Percentiles rank a stretch among this genome's conserved stretches.
Conservation (phyloP, 352 stramenopile species). For the Globisporangium spinosum region DNA sequence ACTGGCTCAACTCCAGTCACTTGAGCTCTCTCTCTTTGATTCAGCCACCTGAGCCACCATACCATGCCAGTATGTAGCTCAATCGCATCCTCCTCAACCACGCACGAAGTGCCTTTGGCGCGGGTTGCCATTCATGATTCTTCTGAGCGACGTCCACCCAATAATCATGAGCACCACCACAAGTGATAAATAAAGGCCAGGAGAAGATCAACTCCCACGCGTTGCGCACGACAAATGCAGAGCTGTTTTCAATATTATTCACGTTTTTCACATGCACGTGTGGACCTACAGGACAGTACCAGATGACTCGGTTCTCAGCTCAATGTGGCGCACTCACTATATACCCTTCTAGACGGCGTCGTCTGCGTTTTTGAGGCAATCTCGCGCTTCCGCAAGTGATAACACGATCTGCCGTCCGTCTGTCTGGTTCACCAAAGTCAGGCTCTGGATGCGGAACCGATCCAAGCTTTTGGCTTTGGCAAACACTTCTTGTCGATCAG, state of each 20-base stretch:
- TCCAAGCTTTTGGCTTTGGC: neutral
- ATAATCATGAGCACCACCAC: neutral
- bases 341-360: neutral
- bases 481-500: too few species aligned
- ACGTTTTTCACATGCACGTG: too few species aligned
- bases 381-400: neutral
- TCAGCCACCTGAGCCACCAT: too few species aligned
- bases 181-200: neutral
- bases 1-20: neutral
- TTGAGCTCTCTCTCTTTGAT: too few species aligned
- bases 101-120: neutral
- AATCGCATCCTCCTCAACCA: neutral
- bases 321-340: neutral
- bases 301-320: neutral
- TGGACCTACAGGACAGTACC: neutral
- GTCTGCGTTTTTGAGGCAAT: neutral
- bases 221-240: neutral
- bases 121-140: neutral
- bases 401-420: neutral
- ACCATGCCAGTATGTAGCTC: too few species aligned
- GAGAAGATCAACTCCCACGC: neutral
- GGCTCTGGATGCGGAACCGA: neutral
- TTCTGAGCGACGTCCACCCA: neutral
- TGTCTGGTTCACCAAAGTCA: neutral
- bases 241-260: too few species aligned